These are phyloP conservation scores for Fusarium cicatricum DNA, from an alignment of 2,329 filamentous ascomycete genomes.

Conservation along the genomic window DNA sequence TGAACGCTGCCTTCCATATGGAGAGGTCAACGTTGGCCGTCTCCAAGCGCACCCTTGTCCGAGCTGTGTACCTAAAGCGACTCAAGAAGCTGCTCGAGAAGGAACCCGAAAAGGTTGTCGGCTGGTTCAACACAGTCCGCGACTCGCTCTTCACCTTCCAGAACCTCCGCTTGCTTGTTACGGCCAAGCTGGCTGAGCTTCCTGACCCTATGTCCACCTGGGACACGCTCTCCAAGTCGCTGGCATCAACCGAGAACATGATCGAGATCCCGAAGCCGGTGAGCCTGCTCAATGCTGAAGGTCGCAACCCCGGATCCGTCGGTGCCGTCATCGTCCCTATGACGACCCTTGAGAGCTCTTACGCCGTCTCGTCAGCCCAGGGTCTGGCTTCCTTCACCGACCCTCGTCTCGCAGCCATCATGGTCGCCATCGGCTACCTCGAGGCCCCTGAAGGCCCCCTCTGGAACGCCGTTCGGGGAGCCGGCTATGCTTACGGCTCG, in stretches of 20 bases:
- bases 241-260: constrained; percentile 58
- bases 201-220: constrained; percentile 80
- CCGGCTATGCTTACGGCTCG: constrained; percentile 90
- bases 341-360: constrained; percentile 91
- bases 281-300: constrained; percentile 77
- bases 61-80: constrained; percentile 85
- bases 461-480: constrained; percentile 92
- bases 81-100: constrained; percentile 81
- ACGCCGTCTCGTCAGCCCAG: constrained; percentile 76
- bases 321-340: constrained; percentile 86
- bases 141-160: constrained; percentile 79
- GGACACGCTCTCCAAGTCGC: constrained; percentile 60
- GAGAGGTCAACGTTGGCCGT: constrained; percentile 78
- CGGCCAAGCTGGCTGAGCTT: constrained; percentile 80
- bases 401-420: constrained; percentile 79
- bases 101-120: constrained; percentile 78
- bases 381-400: constrained; percentile 81
- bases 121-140: constrained; percentile 80
- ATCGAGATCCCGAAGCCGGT: constrained; percentile 75
- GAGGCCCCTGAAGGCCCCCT: constrained; percentile 93
- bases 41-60: constrained; percentile 83
- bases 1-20: constrained; percentile 82
- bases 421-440: constrained; percentile 90
- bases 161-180: constrained; percentile 87
- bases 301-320: constrained; percentile 76